Evolutionary conservation across 345 rosid genomes (phyloP).

Genomic region (Aethionema arabicum): DNA sequence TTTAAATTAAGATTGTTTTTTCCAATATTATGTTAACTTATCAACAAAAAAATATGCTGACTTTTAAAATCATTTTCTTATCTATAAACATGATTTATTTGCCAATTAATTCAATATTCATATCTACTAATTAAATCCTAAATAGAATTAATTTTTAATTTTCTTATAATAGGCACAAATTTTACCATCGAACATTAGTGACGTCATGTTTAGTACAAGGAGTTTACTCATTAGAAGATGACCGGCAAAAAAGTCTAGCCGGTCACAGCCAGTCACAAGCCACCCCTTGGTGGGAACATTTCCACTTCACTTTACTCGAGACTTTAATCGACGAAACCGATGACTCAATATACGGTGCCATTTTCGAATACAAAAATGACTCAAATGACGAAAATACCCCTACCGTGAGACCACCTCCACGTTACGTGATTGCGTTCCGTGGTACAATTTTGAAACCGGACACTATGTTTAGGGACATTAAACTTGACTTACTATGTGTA

Average conservation of each 20-base stretch:
- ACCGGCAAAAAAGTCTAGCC: constrained; percentile 40
- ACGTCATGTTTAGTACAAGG: constrained; percentile 53
- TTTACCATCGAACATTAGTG: constrained; percentile 43
- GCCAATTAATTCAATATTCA: no score
- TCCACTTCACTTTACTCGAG: constrained; percentile 41
- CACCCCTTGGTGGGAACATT: constrained; percentile 58
- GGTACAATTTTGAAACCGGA: constrained; percentile 42
- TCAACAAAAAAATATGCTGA: no score
- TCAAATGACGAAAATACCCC: background rate
- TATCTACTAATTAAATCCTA: no score
- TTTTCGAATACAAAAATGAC: constrained; percentile 38
- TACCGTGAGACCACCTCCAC: constrained; percentile 35
- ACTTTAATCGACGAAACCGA: constrained; percentile 48
- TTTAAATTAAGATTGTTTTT: no score
- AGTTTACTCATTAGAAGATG: constrained; percentile 46
- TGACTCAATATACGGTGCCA: constrained; percentile 56
- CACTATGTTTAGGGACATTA: constrained; percentile 35
- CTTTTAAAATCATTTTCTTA: no score
- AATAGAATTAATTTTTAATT: no score
- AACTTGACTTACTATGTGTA: constrained; percentile 36
- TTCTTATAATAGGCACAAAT: constrained; percentile 37
- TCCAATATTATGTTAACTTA: no score
- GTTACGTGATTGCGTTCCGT: constrained; percentile 57
- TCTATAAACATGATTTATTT: no score
- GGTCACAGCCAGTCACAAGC: constrained; percentile 38